Evolutionary conservation across 176 grass and related monocot species (phyloP).

Genomic region (Eragrostis curvula): DNA sequence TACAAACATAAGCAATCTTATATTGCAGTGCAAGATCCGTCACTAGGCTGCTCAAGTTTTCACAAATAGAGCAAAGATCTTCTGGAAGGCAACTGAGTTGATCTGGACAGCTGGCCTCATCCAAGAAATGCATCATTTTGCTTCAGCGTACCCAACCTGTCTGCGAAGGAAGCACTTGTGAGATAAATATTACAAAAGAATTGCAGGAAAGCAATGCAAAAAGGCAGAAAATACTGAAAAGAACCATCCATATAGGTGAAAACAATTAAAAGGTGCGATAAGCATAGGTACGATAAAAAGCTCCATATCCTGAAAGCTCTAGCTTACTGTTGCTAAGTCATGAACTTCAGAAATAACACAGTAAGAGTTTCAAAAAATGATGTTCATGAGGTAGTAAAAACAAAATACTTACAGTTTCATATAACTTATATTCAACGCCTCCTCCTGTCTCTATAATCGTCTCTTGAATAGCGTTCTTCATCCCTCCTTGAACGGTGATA

Average conservation of each 20-base stretch:
- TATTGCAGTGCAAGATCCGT: too few relatives aligned
- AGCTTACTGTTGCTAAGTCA: not conserved
- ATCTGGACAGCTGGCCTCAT: not conserved
- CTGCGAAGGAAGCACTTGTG: not conserved
- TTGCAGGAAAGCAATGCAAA: not conserved
- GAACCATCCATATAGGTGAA: slow-evolving; percentile 1
- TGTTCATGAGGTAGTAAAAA: not conserved
- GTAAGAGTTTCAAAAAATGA: not conserved
- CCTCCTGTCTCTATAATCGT: slow-evolving; percentile 63
- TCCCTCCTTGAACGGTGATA: slow-evolving; percentile 54
- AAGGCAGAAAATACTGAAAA: slow-evolving; percentile 6
- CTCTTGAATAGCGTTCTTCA: slow-evolving; percentile 58
- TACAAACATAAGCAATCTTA: slow-evolving; percentile 15
- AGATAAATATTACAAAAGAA: not conserved
- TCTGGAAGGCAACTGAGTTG: not conserved
- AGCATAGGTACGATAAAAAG: not conserved
- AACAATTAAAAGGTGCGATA: not conserved
- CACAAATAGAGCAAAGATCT: not conserved
- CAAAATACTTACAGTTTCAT: slow-evolving; percentile 34
- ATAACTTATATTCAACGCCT: slow-evolving; percentile 27
- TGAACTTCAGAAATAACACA: not conserved
- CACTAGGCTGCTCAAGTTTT: not conserved
- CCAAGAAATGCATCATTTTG: not conserved
- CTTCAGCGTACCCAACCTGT: not conserved
- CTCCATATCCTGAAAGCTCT: not conserved